phyloP scores from a whole-genome alignment of 345 rosid genomes.

The Populus deltoides region DNA sequence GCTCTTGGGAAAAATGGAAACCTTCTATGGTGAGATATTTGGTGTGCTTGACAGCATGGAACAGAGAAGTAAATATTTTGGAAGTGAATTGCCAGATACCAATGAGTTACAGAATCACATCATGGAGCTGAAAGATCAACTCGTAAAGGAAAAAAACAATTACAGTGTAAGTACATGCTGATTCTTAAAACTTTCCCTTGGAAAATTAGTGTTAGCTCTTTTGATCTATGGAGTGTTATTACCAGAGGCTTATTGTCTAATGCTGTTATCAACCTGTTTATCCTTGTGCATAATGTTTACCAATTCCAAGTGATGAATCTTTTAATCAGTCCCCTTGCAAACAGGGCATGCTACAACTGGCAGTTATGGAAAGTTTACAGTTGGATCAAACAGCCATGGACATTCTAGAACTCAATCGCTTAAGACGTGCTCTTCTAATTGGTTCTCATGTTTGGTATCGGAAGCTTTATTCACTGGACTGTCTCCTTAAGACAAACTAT shows the following conservation, averaged over 20 bases:
- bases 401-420: slow-evolving; percentile 70
- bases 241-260: not conserved
- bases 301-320: not conserved
- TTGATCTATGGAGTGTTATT: not conserved
- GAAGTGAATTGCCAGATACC: slow-evolving; percentile 39
- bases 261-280: not conserved
- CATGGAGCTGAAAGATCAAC: slow-evolving; percentile 59
- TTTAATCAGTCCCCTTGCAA: not conserved
- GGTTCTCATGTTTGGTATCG: slow-evolving; percentile 77
- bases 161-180: slow-evolving; percentile 49
- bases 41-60: slow-evolving; percentile 57
- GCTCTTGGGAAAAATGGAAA: slow-evolving; percentile 64
- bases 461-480: slow-evolving; percentile 62
- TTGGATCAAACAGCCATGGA: slow-evolving; percentile 45
- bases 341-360: slow-evolving; percentile 61
- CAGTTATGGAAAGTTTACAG: slow-evolving; percentile 41
- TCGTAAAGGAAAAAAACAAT: slow-evolving; percentile 58
- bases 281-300: not conserved
- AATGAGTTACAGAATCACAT: slow-evolving; percentile 49
- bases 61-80: slow-evolving; percentile 47
- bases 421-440: slow-evolving; percentile 66
- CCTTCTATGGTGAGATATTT: slow-evolving; percentile 60
- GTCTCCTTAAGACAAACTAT: slow-evolving; percentile 51
- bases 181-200: not conserved
- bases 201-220: not conserved